Base-by-base conservation (phyloP, 805 yeast species). In the Zygoascus ofunaensis region DNA sequence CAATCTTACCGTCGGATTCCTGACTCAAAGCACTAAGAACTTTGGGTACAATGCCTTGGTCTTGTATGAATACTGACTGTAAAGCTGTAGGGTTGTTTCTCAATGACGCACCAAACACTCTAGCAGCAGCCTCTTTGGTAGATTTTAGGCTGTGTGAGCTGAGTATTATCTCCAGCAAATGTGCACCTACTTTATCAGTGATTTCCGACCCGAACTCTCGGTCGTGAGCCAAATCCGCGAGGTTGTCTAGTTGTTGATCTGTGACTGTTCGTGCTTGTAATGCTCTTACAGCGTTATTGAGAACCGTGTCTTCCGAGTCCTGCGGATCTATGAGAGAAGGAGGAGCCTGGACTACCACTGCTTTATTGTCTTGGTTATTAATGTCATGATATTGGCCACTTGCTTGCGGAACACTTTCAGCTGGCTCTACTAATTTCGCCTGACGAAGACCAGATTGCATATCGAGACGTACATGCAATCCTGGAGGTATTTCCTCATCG, bases 401-500 rank as follows among this genome's bases (percentile, higher is more conserved):
- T 4, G 57, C 56, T n/a, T n/a, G n/a, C n/a, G n/a, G n/a, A n/a
- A n/a, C n/a, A n/a, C n/a, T n/a, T n/a, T n/a, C n/a, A n/a, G n/a
- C n/a, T n/a, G n/a, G n/a, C 22, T 67, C 73, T 48, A 77, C 53
- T 4, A 81, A 48, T 51, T 77, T 82, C 1, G 95, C 96, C 60
- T 81, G 83, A 54, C 73, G 76, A 22, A 64, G 61, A 17, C 82
- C 80, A 0, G 87, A 79, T n/a, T 80, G 85, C 46, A 87, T 63
- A 58, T 86, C 80, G 52, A 89, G 55, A 51, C 85, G 70, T 10
- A 87, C 76, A 60, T 84, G 89, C 28, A 84, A 62, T 0, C 97
- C 97, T 4, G 74, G 75, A 0, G 96, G 95, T 3, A 89, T 70
- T 5, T 73, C 70, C 55, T 86, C 95, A n/a, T 80, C 87, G 39